Evolutionary conservation across 768 basidiomycete species (phyloP), one percentile per base, ranked within the genome.

Genomic region (Lentinula sp.): DNA sequence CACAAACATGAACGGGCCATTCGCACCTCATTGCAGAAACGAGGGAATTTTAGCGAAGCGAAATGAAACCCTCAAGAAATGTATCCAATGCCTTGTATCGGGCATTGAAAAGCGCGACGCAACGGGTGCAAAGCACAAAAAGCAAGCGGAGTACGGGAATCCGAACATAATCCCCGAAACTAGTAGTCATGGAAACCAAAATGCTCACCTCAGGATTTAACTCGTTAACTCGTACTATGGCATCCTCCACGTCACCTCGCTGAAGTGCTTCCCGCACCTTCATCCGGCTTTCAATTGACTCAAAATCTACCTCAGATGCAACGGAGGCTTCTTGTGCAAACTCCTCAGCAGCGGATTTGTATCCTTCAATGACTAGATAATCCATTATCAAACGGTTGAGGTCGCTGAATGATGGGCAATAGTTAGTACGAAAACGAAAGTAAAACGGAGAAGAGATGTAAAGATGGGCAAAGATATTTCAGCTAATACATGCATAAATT

Each of bases 311-410:
- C 6, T 89, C 83, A 5, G 88, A 83, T 2, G 76, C 73, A 51
- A 97, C 78, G 49, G 85, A 84, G 18, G 96, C 89, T 70, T 99
- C 97, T 51, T 86, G 84, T 62, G 92, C 89, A 69, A 99, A 98
- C 72, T 95, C 91, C 68, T 97, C 89, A 1, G 97, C 97, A 0
- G 97, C 94, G 11, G 91, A 87, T 71, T 95, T 94, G 81, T 95
- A 98, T 2, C 97, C 97, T 70, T 98, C 95, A 58, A 97, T 93
- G 63, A 97, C 91, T 64, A 98, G 89, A 74, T 98, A 98, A 71
- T 99, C 94, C 87, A 97, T 95, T 49, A 99, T 86, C 23, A 98
- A 84, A 3, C 88, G 84, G 73, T 98, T 96, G 61, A 98, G 77
- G 73, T 99, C 95, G 74, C 97, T 99, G 68, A 59, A 61, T 8